Evolutionary conservation across 768 basidiomycete genomes (phyloP), one percentile per base, ranked within the genome.

Genomic region (Coprinellus aureogranulatus): DNA sequence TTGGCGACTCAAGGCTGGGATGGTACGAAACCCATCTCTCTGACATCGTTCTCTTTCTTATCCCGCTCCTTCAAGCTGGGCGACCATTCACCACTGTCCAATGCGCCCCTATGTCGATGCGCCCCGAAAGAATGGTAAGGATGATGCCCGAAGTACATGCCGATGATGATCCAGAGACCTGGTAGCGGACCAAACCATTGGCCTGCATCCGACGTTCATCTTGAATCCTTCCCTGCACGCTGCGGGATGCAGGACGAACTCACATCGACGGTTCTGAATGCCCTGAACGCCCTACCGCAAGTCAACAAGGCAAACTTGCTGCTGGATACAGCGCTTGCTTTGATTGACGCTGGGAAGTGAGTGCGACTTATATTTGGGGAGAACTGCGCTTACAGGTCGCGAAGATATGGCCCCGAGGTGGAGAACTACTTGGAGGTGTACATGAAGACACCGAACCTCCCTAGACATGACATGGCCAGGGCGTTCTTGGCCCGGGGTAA

Each of bases 351-450:
- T 54, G 82, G 82, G 61, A 74, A 74, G 81, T 82, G 65, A 65
- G 81, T 71, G 28, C 9, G 11, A 12, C 5, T 28, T 31, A 44
- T 31, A 47, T 46, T 55, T 31, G 45, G 22, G 53, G 40, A 41
- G 49, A 20, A 53, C 5, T 37, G 18, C 39, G 2, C 25, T 5
- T 25, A 30, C 2, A 20, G 27, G 4, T 31, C 34, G 8, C 25
- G 31, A 50, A 88, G 86, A 63, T 87, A 86, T 72, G 85, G 84
- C 16, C 71, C 75, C 40, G 80, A 85, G 27, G 86, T 87, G 26
- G 86, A 87, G 67, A 81, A 77, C 47, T 87, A 85, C 64, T 64
- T 88, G 25, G 86, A 89, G 16, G 83, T 87, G 18, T 88, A 86
- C 64, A 67, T 89, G 46, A 74, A 77, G 55, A 87, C 85, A 16